A percentile compares a stretch with the other conserved stretches of the same genome.
phyloP scores from a whole-genome alignment of 768 basidiomycete species.

The Termitomyces sp. region DNA sequence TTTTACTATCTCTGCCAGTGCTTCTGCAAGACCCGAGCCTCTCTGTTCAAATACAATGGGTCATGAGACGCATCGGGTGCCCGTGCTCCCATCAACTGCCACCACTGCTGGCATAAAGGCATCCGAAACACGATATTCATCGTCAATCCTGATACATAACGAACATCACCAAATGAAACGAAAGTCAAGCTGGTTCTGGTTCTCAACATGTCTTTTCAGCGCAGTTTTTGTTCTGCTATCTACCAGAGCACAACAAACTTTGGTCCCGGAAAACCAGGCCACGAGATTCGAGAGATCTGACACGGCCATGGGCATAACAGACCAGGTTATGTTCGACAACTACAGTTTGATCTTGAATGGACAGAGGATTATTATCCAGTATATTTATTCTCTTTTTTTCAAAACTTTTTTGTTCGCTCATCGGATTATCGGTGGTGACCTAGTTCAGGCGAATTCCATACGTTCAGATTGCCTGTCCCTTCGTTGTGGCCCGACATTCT shows the following conservation, averaged over 20 bases:
- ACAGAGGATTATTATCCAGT: conserved; percentile 74
- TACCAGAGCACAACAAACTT: conserved; percentile 11
- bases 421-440: not conserved
- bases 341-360: conserved; percentile 69
- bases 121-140: not conserved
- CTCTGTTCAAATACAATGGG: not conserved
- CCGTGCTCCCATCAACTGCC: not conserved
- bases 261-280: not conserved
- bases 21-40: not conserved
- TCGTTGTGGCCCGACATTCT: conserved; percentile 80
- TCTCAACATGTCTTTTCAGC: conserved; percentile 24
- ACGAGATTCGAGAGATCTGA: conserved; percentile 5
- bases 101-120: not conserved
- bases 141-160: not conserved
- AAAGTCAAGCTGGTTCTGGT: conserved; percentile 26
- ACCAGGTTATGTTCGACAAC: conserved; percentile 55
- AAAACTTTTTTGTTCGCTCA: not conserved
- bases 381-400: conserved; percentile 22
- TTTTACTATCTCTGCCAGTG: not conserved
- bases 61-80: not conserved
- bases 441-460: conserved; percentile 85
- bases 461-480: conserved; percentile 78
- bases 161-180: conserved; percentile 12
- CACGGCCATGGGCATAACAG: conserved; percentile 22
- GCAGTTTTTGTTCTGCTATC: conserved; percentile 24